A percentile compares a stretch with the other conserved stretches of the same genome.
These are phyloP conservation scores for Linum lewisii DNA, from an alignment of 345 rosid species.

Conservation along the genomic window DNA sequence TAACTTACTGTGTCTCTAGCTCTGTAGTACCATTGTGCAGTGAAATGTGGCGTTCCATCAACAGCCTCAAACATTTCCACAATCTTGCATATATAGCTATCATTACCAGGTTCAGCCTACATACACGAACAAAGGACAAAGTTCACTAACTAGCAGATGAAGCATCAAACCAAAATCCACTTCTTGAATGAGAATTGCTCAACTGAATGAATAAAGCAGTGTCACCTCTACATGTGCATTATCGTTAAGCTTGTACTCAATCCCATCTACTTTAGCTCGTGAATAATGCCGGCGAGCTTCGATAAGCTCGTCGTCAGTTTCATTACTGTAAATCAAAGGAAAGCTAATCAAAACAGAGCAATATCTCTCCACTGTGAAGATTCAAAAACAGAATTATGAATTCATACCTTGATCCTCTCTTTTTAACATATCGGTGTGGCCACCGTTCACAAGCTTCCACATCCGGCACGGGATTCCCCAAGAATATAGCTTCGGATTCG, in stretches of 20 bases:
- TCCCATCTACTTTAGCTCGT: conserved; percentile 40
- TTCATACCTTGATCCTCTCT: conserved; percentile 6
- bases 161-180: neutral
- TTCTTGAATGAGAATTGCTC: neutral
- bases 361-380: neutral
- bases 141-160: neutral
- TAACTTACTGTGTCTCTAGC: conserved; percentile 59
- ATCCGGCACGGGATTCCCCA: conserved; percentile 26
- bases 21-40: conserved; percentile 74
- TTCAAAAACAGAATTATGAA: neutral
- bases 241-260: conserved; percentile 33
- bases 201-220: neutral
- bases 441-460: conserved; percentile 39
- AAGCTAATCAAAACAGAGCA: too few species aligned
- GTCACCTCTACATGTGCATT: conserved; percentile 59
- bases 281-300: conserved; percentile 38
- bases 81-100: conserved; percentile 40
- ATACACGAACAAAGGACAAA: neutral
- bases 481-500: conserved; percentile 21
- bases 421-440: conserved; percentile 38
- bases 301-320: conserved; percentile 20
- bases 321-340: conserved; percentile 14
- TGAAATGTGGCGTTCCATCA: conserved; percentile 34
- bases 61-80: conserved; percentile 51
- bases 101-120: conserved; percentile 42